Conservation (phyloP, 2,329 filamentous ascomycete genomes). For the Colletotrichum costaricense region DNA sequence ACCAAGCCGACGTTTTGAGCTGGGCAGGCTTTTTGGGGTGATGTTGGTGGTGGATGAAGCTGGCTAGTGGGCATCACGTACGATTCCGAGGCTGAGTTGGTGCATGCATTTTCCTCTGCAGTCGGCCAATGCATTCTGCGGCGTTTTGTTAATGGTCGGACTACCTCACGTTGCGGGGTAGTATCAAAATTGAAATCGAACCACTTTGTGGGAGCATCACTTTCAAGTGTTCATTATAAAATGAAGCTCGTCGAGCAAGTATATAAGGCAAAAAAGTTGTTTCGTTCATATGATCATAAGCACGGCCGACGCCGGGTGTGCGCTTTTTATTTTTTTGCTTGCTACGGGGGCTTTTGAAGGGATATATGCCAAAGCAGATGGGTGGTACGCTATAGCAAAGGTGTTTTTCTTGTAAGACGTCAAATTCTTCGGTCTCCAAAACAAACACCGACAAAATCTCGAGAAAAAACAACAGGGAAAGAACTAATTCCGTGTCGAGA, state of each 20-base stretch:
- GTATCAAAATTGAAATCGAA: background rate
- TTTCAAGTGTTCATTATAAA: background rate
- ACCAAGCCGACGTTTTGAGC: constrained; percentile 60
- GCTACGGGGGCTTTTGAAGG: constrained; percentile 34
- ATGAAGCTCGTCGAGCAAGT: background rate
- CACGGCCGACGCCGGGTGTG: constrained; percentile 29
- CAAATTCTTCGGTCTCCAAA: constrained; percentile 1
- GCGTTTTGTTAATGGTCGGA: constrained; percentile 22
- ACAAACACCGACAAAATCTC: constrained; percentile 28
- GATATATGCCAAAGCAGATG: constrained; percentile 38
- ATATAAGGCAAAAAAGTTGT: background rate
- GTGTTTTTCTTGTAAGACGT: constrained; percentile 13
- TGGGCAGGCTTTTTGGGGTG: constrained; percentile 36
- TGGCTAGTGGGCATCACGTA: background rate
- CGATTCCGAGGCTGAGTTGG: background rate
- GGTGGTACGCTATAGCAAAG: constrained; percentile 31
- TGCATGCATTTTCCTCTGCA: background rate
- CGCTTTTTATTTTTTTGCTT: constrained; percentile 34
- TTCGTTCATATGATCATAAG: background rate
- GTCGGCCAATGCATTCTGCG: constrained; percentile 18
- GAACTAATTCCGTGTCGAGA: background rate
- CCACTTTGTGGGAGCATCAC: background rate
- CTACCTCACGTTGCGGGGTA: background rate
- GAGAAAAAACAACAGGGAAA: constrained; percentile 15
- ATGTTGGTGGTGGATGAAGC: too few relatives aligned